Conservation (phyloP, 2,329 filamentous ascomycete species). For the Colletotrichum tropicale region DNA sequence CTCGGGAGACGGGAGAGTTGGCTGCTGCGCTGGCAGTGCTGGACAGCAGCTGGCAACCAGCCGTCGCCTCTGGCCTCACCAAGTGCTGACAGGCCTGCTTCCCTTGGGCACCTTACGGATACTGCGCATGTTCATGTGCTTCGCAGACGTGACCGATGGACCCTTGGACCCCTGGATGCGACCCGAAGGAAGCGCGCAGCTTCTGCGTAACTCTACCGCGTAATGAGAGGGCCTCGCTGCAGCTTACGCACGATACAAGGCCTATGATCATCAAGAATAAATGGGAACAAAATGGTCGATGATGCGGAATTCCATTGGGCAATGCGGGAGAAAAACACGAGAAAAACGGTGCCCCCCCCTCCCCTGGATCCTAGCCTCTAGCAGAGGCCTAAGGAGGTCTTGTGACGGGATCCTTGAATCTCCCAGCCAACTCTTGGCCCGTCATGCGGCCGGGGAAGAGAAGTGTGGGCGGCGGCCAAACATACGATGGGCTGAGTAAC, state of each 20-base stretch:
- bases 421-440: conserved; percentile 1
- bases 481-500: neutral
- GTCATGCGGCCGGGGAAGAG: neutral
- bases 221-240: neutral
- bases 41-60: neutral
- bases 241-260: neutral
- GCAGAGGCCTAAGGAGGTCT: neutral
- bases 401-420: neutral
- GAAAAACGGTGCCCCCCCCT: neutral
- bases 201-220: neutral
- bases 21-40: conserved; percentile 1
- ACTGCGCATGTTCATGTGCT: neutral
- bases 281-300: neutral
- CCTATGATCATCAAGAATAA: neutral
- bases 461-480: neutral
- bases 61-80: neutral
- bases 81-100: neutral
- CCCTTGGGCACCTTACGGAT: neutral
- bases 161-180: conserved; percentile 5
- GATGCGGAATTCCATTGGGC: conserved; percentile 5
- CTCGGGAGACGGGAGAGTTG: neutral
- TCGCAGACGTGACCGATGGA: neutral
- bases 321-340: neutral
- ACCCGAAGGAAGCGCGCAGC: neutral
- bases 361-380: neutral